A percentile compares a stretch with the other conserved stretches of the same genome.
Conservation (phyloP, 2,329 filamentous ascomycete species). For the Microdochium paspali region DNA sequence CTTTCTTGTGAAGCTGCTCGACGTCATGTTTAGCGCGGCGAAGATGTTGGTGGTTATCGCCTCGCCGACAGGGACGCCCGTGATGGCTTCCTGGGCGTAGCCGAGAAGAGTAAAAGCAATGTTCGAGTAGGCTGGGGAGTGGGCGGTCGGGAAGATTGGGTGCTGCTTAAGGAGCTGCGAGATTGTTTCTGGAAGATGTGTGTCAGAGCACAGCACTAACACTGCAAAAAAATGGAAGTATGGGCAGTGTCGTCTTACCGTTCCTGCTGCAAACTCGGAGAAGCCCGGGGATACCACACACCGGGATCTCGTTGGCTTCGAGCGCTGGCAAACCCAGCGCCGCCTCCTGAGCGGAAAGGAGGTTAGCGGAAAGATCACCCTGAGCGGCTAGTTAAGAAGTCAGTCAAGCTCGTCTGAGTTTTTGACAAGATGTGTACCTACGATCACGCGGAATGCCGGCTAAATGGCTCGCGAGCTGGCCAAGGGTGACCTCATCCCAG, state of each 20-base stretch:
- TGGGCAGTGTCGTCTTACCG: conserved; percentile 4
- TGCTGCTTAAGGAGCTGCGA: conserved; percentile 13
- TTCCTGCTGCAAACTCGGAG: conserved; percentile 5
- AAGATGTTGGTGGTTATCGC: conserved; percentile 21
- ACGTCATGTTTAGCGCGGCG: conserved; percentile 17
- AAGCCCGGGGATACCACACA: conserved; percentile 2
- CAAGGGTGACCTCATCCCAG: conserved; percentile 25
- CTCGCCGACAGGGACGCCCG: conserved; percentile 16
- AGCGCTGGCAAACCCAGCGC: conserved; percentile 5
- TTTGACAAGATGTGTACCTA: conserved; percentile 12
- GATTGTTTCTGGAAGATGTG: background rate
- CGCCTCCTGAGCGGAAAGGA: conserved; percentile 1
- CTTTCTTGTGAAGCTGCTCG: conserved; percentile 13
- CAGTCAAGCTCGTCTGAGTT: background rate
- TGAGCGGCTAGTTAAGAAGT: conserved; percentile 2
- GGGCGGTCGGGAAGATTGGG: conserved; percentile 21
- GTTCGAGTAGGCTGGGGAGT: conserved; percentile 26
- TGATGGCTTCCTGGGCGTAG: conserved; percentile 29
- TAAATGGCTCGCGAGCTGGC: conserved; percentile 24
- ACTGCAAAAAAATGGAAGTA: conserved; percentile 12
- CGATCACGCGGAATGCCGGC: conserved; percentile 25
- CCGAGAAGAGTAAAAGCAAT: conserved; percentile 23
- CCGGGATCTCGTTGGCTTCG: conserved; percentile 1
- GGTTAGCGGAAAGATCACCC: conserved; percentile 4
- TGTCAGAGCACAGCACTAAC: conserved; percentile 1